Evolutionary conservation across 2,329 filamentous ascomycete species (phyloP).

Genomic region (Cladosporium sp.): DNA sequence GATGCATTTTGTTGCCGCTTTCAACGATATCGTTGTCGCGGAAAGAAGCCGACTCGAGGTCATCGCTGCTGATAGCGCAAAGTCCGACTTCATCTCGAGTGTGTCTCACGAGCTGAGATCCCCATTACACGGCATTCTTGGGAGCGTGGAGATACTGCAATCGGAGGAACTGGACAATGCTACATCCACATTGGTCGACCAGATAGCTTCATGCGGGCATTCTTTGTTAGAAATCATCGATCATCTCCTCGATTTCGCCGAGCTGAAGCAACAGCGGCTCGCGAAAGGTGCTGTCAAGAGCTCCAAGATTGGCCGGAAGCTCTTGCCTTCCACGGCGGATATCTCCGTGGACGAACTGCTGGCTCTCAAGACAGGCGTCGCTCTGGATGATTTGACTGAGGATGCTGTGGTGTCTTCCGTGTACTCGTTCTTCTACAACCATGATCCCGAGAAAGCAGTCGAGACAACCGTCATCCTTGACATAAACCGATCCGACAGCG

Average conservation of each 20-base stretch:
- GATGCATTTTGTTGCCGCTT: conserved; percentile 36
- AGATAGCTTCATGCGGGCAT: conserved; percentile 47
- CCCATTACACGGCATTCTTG: conserved; percentile 45
- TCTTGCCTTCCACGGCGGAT: neutral
- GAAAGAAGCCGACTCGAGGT: conserved; percentile 38
- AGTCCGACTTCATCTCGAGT: conserved; percentile 50
- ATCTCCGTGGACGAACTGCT: conserved; percentile 17
- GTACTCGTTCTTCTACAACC: neutral
- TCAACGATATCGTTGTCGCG: conserved; percentile 40
- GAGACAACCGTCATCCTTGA: neutral
- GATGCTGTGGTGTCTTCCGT: conserved; percentile 50
- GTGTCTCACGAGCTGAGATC: conserved; percentile 50
- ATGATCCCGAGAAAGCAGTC: neutral
- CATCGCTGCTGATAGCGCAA: conserved; percentile 41
- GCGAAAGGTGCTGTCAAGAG: neutral
- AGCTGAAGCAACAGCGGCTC: neutral
- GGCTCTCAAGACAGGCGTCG: conserved; percentile 27
- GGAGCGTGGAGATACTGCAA: conserved; percentile 40
- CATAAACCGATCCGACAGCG: neutral
- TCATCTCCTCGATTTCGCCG: conserved; percentile 38
- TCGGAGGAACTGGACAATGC: conserved; percentile 34
- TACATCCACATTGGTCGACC: conserved; percentile 23
- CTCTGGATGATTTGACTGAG: conserved; percentile 48
- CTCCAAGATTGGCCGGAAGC: neutral
- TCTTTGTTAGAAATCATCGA: conserved; percentile 50